Evolutionary conservation across 2,329 filamentous ascomycete species (phyloP).

Genomic region (Thielaviopsis euricoi): DNA sequence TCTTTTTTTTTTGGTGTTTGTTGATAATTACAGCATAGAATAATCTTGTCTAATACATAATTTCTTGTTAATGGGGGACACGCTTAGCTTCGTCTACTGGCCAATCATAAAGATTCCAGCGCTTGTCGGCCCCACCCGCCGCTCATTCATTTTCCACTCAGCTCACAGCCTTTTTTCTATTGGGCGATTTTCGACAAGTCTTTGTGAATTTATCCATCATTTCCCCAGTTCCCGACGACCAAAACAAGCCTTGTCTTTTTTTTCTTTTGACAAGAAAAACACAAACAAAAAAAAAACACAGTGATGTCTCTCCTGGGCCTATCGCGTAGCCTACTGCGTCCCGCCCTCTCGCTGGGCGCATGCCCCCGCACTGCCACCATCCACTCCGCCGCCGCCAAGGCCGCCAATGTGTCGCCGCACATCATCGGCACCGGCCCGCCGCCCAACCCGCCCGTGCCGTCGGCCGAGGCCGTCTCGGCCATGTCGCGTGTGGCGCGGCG

Average conservation of each 20-base stretch:
- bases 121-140: background rate
- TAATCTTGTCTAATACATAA: too few relatives aligned
- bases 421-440: conserved; percentile 42
- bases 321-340: background rate
- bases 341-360: background rate
- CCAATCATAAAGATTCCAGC: background rate
- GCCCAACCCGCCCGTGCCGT: conserved; percentile 35
- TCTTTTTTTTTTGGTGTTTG: background rate
- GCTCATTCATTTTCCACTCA: background rate
- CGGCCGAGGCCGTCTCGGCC: conserved; percentile 19
- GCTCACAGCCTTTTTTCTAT: background rate
- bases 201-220: too few relatives aligned
- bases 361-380: background rate
- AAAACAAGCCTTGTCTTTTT: too few relatives aligned
- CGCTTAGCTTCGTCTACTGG: background rate
- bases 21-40: background rate
- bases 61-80: background rate
- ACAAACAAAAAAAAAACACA: background rate
- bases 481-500: conserved; percentile 31
- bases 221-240: too few relatives aligned
- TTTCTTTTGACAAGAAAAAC: too few relatives aligned
- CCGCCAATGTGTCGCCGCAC: conserved; percentile 31
- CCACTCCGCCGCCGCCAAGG: conserved; percentile 19
- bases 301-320: background rate
- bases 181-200: too few relatives aligned